Evolutionary conservation across 192 early-diverging fungal species (phyloP), one percentile per base, ranked within the genome.

Genomic region (Podila epicladia): DNA sequence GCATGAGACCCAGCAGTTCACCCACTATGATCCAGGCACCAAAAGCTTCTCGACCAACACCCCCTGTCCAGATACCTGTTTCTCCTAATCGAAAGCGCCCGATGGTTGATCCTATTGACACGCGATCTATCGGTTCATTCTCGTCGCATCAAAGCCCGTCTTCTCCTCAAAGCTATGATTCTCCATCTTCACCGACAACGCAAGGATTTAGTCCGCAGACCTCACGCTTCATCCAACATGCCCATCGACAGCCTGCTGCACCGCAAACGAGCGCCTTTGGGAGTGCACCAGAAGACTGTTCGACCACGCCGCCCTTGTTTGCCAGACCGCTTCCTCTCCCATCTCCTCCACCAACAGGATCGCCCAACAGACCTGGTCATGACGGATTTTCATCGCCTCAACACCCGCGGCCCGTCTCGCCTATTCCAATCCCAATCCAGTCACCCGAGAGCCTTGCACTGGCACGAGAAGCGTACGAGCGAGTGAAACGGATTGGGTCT

Each of bases 211-310:
- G 73, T 29, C 77, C 72, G 33, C 69, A 71, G 11, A 65, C 66
- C 1, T 72, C 70, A 3, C 51, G 77, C 2, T 80, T 80, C 49
- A 13, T 80, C n/a, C 77, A 80, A 48, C 77, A 80, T 12, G 49
- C 77, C 17, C 77, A 80, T 28, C 71, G 77, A 62, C 77, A 80
- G 17, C 71, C 77, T 24, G 77, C 77, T 38, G 77, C 77, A 2
- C 77, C 77, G 29, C 77, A 80, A 45, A 80, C 71, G 2, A 65
- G 31, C 22, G 77, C 65, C 3, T 80, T 80, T 55, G 77, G 77
- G 5, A 65, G 65, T 48, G 77, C 71, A 15, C 55, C 58, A 5
- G 77, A 80, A 29, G 77, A 80, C 51, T 80, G 70, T 12, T 53
- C 71, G 8, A 73, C 67, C 13, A 69, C 65, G 9, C 70, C 70